phyloP scores from a whole-genome alignment of 305 asterid genomes.

The Fraxinus greggii region DNA sequence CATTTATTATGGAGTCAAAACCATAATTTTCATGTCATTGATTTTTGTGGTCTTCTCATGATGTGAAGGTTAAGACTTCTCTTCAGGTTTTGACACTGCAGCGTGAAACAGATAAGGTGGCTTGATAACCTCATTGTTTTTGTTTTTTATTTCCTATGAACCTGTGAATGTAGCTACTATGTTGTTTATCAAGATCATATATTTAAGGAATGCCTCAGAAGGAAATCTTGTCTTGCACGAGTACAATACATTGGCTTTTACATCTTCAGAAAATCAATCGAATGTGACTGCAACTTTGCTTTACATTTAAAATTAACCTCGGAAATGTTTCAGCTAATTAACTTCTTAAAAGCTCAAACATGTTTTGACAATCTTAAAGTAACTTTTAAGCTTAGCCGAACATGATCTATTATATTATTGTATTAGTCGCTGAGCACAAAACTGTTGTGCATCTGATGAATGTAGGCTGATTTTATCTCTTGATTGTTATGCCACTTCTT shows the following conservation, averaged over 20 bases:
- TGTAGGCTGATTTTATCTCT: neutral
- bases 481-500: slow-evolving; percentile 15
- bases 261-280: neutral
- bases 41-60: slow-evolving; percentile 9
- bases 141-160: neutral
- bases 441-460: neutral
- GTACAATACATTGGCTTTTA: neutral
- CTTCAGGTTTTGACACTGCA: slow-evolving; percentile 83
- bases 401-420: neutral
- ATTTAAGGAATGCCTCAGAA: neutral
- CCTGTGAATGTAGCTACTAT: neutral
- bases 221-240: neutral
- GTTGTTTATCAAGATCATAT: neutral
- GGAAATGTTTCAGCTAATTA: neutral
- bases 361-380: neutral
- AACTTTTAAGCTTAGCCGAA: neutral
- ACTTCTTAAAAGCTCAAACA: slow-evolving; percentile 2
- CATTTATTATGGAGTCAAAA: slow-evolving; percentile 17
- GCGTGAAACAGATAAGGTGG: slow-evolving; percentile 84
- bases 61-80: slow-evolving; percentile 79
- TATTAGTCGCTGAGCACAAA: neutral
- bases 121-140: slow-evolving; percentile 7
- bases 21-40: neutral
- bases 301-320: slow-evolving; percentile 9
- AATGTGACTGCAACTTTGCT: neutral